Base-by-base conservation (phyloP, 805 yeast species). In the Lachancea thermotolerans region DNA sequence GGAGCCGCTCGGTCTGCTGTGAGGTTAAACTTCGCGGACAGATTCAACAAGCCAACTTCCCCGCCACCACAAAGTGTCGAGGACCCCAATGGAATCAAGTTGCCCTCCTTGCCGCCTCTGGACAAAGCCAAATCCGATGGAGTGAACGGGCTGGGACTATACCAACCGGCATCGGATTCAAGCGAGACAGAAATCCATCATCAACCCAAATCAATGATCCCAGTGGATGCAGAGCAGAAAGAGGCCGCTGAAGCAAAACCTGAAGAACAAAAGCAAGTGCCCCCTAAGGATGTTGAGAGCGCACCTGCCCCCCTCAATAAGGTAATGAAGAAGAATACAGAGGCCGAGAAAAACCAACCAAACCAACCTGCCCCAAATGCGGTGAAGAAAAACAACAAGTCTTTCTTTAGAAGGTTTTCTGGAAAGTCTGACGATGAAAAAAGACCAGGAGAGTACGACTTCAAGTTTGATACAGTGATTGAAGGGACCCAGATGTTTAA, bases 401-500 rank as follows among this genome's bases (percentile, higher is more conserved):
- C 65, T 0, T 66, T 69, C 47, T 64, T 68, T 51, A 58, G 68
- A 37, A 61, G 67, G 43, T 61, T 69, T 38, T 40, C 43, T 2
- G 60, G 66, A 12, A 59, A 58, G 34, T 42, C 49, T 14, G 47
- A 41, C 11, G 49, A 39, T 17, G 54, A 51, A 14, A 54, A 47
- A 30, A 30, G 37, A 36, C 15, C 41, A 11, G 45, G 43, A 14
- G 46, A 35, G 3, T 51, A 40, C 34, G 58, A 57, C 38, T 34
- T 41, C 14, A 57, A 59, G 35, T 48, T 68, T 3, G 48, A 61
- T 34, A 60, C 68, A 14, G 59, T 59, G 7, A 64, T 68, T 8
- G 55, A 62, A 37, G 62, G 67, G 47, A 73, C 68, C 25, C 87
- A 83, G 58, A 72, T 83, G 72, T 74, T 76, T 49, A 77, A 78